Conservation (phyloP, 2,329 filamentous ascomycete species). For the Pseudogymnoascus sp. region DNA sequence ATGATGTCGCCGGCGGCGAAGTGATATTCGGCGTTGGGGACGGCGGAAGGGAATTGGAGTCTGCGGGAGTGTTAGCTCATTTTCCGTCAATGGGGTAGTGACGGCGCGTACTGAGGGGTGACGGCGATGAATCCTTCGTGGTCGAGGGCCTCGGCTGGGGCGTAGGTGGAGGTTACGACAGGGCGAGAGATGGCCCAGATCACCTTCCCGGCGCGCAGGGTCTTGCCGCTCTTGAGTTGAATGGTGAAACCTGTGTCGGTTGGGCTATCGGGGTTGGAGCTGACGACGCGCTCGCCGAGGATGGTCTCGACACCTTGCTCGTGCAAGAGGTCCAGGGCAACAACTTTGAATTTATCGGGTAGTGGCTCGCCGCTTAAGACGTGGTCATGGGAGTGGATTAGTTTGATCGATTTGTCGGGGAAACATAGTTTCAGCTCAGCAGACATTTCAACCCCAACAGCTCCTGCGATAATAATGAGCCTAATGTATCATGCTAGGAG, state of each 20-base stretch:
- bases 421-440: slow-evolving; percentile 64
- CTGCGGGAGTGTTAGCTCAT: slow-evolving; percentile 27
- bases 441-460: slow-evolving; percentile 76
- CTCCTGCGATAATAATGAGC: slow-evolving; percentile 37
- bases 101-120: slow-evolving; percentile 38
- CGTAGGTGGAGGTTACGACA: slow-evolving; percentile 52
- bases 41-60: slow-evolving; percentile 43
- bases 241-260: slow-evolving; percentile 31
- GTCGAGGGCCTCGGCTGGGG: slow-evolving; percentile 51
- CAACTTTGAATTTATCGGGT: slow-evolving; percentile 59
- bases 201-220: slow-evolving; percentile 54
- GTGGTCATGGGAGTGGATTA: slow-evolving; percentile 63
- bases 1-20: slow-evolving; percentile 64
- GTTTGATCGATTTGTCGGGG: slow-evolving; percentile 57
- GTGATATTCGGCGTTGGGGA: slow-evolving; percentile 52
- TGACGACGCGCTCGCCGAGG: slow-evolving; percentile 49
- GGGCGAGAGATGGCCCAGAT: slow-evolving; percentile 61
- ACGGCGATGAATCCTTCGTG: slow-evolving; percentile 59
- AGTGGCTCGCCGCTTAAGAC: slow-evolving; percentile 67
- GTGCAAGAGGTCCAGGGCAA: slow-evolving; percentile 47
- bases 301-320: slow-evolving; percentile 59
- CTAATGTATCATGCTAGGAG: not conserved
- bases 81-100: not conserved
- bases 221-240: slow-evolving; percentile 51
- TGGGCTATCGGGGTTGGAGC: slow-evolving; percentile 37